Evolutionary conservation across 768 basidiomycete species (phyloP), one percentile per base, ranked within the genome.

Genomic region (Amanita jacksonii): DNA sequence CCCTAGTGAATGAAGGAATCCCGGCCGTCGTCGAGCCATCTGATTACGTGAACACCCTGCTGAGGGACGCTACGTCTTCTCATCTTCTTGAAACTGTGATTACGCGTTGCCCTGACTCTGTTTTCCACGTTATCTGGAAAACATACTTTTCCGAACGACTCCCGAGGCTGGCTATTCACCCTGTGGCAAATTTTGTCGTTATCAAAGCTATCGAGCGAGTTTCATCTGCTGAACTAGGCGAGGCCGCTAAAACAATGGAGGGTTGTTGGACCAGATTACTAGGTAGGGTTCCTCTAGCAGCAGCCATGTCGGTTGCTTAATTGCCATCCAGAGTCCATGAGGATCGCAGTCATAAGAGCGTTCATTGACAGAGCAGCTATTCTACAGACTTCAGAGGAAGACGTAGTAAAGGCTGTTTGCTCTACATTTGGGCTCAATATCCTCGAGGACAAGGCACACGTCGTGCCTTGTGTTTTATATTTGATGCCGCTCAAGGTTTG

Each of bases 181-280:
- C 93, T 2, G 85, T 93, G 2, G 91, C 88, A 9, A 99, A 98
- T 57, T 99, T 91, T 54, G 92, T 97, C 16, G 69, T 92, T 4
- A 84, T 92, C 0, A 83, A 79, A 58, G 85, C 82, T 0, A 51
- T 93, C 20, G 76, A 77, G 39, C 69, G 87, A 36, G 58, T 80
- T 9, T 66, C 73, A n/a, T 66, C 61, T 13, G 62, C 64, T 3
- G 77, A 85, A 48, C 57, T 97, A 25, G 58, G 59, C 1, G 67
- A 63, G 4, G 68, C 76, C 12, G 70, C 80, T 35, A 52, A 61
- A n/a, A 87, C 91, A 54, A 65, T 92, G 25, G 60, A 66, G 36
- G 66, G 60, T 27, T 57, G 67, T 31, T 77, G 85, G 74, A 62
- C 57, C 42, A 88, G 76, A 49, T 55, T 83, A 33, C 79, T 85